Conservation (phyloP, 2,329 filamentous ascomycete species). For the Cercospora sp. region DNA sequence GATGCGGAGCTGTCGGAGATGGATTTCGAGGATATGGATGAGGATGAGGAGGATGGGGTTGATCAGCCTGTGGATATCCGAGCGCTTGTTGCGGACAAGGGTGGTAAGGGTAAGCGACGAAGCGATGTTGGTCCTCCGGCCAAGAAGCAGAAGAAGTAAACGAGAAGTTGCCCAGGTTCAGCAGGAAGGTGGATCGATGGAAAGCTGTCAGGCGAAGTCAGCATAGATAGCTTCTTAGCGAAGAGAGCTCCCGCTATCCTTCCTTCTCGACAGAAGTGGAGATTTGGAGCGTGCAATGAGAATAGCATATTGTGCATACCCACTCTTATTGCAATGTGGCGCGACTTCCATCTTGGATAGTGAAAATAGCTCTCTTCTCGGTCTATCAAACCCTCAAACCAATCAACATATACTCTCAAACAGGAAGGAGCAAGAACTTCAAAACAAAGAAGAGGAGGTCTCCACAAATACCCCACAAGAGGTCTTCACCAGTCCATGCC, state of each 20-base stretch:
- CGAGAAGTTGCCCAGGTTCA: background rate
- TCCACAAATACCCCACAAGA: background rate
- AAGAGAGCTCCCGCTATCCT: background rate
- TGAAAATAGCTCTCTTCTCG: no score
- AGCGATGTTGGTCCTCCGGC: constrained; percentile 44
- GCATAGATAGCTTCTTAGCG: background rate
- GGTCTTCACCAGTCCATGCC: background rate
- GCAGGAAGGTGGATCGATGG: background rate
- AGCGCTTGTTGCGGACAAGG: constrained; percentile 47
- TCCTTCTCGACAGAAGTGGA: no score
- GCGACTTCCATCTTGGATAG: no score
- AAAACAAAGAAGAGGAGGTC: background rate
- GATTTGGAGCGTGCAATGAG: no score
- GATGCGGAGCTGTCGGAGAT: constrained; percentile 61
- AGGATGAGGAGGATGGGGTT: constrained; percentile 55
- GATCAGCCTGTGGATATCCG: constrained; percentile 52
- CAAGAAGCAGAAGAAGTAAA: constrained; percentile 42
- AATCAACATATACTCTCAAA: background rate
- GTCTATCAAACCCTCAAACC: no score
- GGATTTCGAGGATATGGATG: constrained; percentile 63
- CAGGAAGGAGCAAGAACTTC: background rate
- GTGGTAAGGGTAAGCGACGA: constrained; percentile 45
- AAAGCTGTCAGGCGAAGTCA: background rate
- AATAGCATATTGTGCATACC: background rate
- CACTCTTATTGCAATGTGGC: no score